Evolutionary conservation across 2,329 filamentous ascomycete species (phyloP), one percentile per base, ranked within the genome.

Genomic region (Penicillium sclerotigenum): DNA sequence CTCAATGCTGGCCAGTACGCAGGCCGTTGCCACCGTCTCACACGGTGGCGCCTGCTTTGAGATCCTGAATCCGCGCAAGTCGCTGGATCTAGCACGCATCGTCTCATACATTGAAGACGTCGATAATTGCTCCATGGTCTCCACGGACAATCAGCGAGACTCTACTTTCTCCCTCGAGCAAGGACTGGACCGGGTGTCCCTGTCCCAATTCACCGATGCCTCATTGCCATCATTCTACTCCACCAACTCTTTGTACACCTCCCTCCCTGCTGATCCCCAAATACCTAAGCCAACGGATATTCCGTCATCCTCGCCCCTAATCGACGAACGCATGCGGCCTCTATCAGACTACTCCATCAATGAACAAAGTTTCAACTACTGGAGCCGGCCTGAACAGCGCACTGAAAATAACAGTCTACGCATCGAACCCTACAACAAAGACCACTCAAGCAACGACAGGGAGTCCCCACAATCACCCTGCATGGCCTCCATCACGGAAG

Each of bases 1-100:
- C 47, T 65, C 68, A 31, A 65, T 67, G 47, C 53, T 73, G 31
- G 65, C 66, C 49, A 65, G 59, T 41, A 64, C 65, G 38, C 61
- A 64, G 54, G 56, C 65, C 52, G 58, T 59, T 28, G 49, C 66
- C 51, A 72, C 67, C 52, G 59, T 75, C 38, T 64, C 66, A 29
- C 67, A 73, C 53, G 66, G 72, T 45, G 72, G 72, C 13, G 62
- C 71, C 10, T 67, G 65, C 9, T 75, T 75, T 45, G 71, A 75
- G 33, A 75, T 75, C 18, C 52, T 75, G 18, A 75, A 75, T 36
- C 72, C 71, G 28, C 69, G 70, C 47, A 68, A 71, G 48, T 74
- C 72, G 10, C 57, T 73, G 18, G 66, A 70, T 47, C 59, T 71
- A n/a, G 64, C 69, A 13, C 65, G 69, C 18, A 73, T 74, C 20